Evolutionary conservation across 768 basidiomycete genomes (phyloP).

Genomic region (Dendrothele bispora): DNA sequence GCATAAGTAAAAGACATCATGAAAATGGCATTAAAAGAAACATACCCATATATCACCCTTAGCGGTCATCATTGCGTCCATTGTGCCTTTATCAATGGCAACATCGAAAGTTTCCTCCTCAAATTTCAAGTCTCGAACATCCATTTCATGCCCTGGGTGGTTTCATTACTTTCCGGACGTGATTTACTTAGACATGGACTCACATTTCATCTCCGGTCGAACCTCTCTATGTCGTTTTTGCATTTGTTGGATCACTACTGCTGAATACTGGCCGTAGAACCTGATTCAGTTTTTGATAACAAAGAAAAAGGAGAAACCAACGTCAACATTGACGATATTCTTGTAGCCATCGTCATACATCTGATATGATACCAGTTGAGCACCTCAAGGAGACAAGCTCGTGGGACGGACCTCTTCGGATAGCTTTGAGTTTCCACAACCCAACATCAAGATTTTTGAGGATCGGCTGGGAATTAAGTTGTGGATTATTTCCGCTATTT

Average conservation of each 20-base stretch:
- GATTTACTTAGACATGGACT: conserved; percentile 15
- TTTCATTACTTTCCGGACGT: neutral
- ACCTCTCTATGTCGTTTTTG: conserved; percentile 42
- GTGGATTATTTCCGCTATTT: conserved; percentile 62
- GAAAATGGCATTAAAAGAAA: neutral
- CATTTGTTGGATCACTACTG: conserved; percentile 77
- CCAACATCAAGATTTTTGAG: conserved; percentile 73
- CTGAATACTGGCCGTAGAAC: conserved; percentile 59
- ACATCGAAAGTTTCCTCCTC: conserved; percentile 67
- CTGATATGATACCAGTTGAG: conserved; percentile 29
- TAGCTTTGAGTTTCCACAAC: conserved; percentile 81
- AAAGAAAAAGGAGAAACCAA: conserved; percentile 28
- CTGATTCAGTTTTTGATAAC: neutral
- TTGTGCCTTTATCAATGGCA: conserved; percentile 87
- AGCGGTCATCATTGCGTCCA: conserved; percentile 88
- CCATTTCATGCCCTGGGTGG: conserved; percentile 77
- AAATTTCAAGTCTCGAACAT: conserved; percentile 69
- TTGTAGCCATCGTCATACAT: conserved; percentile 89
- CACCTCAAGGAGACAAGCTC: neutral
- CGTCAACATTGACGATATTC: conserved; percentile 79
- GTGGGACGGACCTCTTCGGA: conserved; percentile 70
- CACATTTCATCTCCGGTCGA: conserved; percentile 75
- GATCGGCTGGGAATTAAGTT: conserved; percentile 61
- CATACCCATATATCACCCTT: conserved; percentile 83
- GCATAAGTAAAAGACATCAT: neutral